phyloP scores from a whole-genome alignment of 176 grass and related monocot species.

The Alloteropsis semialata region DNA sequence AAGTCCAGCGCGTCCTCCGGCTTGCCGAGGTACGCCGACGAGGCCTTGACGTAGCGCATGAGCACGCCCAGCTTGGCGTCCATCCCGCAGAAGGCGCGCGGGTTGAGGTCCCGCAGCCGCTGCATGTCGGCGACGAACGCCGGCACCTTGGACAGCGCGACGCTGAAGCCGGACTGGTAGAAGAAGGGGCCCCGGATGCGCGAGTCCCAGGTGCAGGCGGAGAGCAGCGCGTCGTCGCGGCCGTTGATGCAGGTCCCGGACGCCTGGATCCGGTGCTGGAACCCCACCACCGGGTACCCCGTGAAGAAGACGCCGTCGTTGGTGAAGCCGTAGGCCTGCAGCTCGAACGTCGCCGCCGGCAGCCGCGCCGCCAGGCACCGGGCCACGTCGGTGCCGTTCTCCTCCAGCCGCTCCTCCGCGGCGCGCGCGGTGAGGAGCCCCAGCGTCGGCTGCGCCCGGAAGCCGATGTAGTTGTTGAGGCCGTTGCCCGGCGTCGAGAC shows the following conservation, averaged over 20 bases:
- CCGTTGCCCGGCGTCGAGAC: background rate
- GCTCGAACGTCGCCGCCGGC: background rate
- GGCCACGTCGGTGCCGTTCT: background rate
- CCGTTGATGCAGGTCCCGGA: slow-evolving; percentile 24
- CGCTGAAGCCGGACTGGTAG: slow-evolving; percentile 41
- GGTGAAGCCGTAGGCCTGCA: slow-evolving; percentile 15
- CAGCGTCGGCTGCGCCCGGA: slow-evolving; percentile 4
- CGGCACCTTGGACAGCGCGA: slow-evolving; percentile 19
- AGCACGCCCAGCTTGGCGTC: slow-evolving; percentile 43
- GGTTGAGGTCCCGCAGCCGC: slow-evolving; percentile 46
- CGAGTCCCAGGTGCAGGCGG: slow-evolving; percentile 36
- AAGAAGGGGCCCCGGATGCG: slow-evolving; percentile 35
- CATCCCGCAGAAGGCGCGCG: slow-evolving; percentile 36
- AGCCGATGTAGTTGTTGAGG: background rate
- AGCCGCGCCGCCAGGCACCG: background rate
- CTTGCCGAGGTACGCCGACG: slow-evolving; percentile 56
- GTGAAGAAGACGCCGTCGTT: slow-evolving; percentile 45
- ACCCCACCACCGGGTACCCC: slow-evolving; percentile 52
- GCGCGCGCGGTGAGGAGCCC: background rate
- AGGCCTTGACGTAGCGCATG: slow-evolving; percentile 45
- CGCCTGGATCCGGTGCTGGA: slow-evolving; percentile 48
- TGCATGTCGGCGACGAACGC: slow-evolving; percentile 50
- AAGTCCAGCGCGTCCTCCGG: slow-evolving; percentile 46
- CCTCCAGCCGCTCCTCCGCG: background rate
- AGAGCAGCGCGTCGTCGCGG: slow-evolving; percentile 31